Conservation (phyloP, 371 early-diverging fungal species). For the Funneliformis caledonium region DNA sequence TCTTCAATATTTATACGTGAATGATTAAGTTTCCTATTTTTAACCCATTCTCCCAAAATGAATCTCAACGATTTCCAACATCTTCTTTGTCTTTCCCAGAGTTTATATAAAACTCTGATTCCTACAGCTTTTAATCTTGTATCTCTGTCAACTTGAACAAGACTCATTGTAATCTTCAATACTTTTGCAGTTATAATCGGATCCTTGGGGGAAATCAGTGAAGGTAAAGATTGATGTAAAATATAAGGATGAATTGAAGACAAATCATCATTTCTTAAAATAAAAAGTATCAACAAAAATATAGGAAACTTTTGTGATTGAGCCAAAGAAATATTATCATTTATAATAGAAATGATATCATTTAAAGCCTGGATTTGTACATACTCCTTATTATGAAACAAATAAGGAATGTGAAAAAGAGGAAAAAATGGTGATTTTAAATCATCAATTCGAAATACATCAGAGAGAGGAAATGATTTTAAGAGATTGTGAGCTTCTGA, state of each 20-base stretch:
- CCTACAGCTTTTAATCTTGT: constrained; percentile 29
- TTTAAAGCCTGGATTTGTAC: constrained; percentile 20
- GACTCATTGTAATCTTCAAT: constrained; percentile 16
- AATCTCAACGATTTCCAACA: constrained; percentile 29
- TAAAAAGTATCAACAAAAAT: constrained; percentile 25
- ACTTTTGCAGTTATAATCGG: constrained; percentile 27
- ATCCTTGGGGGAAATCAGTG: constrained; percentile 11
- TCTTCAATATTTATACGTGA: neutral
- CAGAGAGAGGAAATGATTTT: neutral
- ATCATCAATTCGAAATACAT: constrained; percentile 19
- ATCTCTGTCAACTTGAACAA: neutral
- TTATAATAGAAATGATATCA: constrained; percentile 16
- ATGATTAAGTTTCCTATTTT: constrained; percentile 10
- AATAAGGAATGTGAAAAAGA: constrained; percentile 28
- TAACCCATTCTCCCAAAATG: constrained; percentile 28
- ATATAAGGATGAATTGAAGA: constrained; percentile 35
- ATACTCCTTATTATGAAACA: constrained; percentile 19
- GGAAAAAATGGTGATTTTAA: constrained; percentile 2
- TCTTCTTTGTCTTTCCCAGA: constrained; percentile 32
- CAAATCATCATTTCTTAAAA: constrained; percentile 20
- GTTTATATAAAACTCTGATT: constrained; percentile 28
- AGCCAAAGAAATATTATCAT: neutral
- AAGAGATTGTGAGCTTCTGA: constrained; percentile 7
- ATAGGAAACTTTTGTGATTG: constrained; percentile 39
- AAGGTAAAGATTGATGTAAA: constrained; percentile 33